Evolutionary conservation across 345 rosid species (phyloP), one percentile per base, ranked within the genome.

Genomic region (Psidium guajava): DNA sequence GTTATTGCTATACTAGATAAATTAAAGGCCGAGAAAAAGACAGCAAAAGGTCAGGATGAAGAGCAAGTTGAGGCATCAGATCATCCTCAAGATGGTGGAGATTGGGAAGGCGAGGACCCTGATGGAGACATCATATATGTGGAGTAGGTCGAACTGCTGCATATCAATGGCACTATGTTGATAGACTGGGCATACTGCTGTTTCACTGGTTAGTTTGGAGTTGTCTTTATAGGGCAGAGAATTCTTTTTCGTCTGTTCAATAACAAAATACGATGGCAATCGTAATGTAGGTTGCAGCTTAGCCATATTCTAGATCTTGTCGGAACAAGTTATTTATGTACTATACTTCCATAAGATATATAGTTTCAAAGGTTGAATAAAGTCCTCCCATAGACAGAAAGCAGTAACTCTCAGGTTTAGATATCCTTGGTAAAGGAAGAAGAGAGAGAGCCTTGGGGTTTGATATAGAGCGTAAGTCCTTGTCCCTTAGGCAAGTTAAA

Each of bases 71-170:
- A 90, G 50, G 54, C 89, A 69, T 85, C 90, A 53, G 92, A 89
- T 61, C 89, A 87, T 53, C 57, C 88, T 81, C 87, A 88, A 89
- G 91, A 87, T 85, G 92, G 91, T 54, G 86, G 73, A 32, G 95
- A 92, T 49, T 92, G 93, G 93, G 96, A 93, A n/a, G 92, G 87
- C 5, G 95, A 91, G 55, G 97, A 93, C 75, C 94, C 94, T 8
- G 97, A 97, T 25, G 98, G 92, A 88, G 96, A 90, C 85, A 91
- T 97, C 54, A 93, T 95, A 54, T 95, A 94, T 75, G 96, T 96
- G 74, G 92, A 93, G 58, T 96, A 94, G 90, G 24, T 69, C 80
- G 36, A 69, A 36, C 80, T 69, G 44, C 80, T 32, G 80, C 80
- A 69, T 21, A 69, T 40, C 13, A 36, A 36, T 13, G 5, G 80